Percentiles rank a stretch among this genome's conserved stretches.
These are phyloP conservation scores for Alternaria incomplexa DNA, from an alignment of 2,329 filamentous ascomycete genomes.

Conservation along the genomic window DNA sequence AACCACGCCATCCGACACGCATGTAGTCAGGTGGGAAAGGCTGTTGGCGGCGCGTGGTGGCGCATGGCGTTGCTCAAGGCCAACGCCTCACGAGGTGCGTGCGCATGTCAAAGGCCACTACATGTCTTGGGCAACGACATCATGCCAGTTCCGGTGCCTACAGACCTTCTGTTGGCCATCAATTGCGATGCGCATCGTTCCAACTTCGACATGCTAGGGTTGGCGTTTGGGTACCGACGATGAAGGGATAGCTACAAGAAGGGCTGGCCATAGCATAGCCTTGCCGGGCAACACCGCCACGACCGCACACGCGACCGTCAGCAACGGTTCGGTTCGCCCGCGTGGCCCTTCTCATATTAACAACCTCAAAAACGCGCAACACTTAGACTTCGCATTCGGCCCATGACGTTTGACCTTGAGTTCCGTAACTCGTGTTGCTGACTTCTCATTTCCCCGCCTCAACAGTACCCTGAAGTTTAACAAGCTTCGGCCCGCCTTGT, in stretches of 20 bases:
- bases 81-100: not conserved
- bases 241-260: not conserved
- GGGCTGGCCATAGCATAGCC: not conserved
- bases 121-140: not conserved
- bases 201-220: not conserved
- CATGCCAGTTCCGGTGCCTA: not conserved
- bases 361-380: not conserved
- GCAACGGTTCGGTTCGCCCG: not conserved
- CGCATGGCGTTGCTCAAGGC: not conserved
- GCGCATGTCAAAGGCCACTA: not conserved
- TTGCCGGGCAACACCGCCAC: slow-evolving; percentile 7
- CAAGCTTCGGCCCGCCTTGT: not conserved
- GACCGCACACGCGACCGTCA: slow-evolving; percentile 8
- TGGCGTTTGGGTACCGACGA: not conserved
- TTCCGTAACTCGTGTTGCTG: not conserved
- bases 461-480: not conserved
- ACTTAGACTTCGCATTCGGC: not conserved
- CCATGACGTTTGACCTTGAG: not conserved
- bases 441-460: not conserved
- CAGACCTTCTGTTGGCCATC: not conserved
- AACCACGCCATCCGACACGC: not conserved
- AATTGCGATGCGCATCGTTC: not conserved
- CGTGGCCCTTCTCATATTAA: not conserved
- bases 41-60: not conserved
- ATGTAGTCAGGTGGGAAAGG: not conserved